Evolutionary conservation across 2,329 filamentous ascomycete genomes (phyloP), one percentile per base, ranked within the genome.

Genomic region (Anthostomella pinea): DNA sequence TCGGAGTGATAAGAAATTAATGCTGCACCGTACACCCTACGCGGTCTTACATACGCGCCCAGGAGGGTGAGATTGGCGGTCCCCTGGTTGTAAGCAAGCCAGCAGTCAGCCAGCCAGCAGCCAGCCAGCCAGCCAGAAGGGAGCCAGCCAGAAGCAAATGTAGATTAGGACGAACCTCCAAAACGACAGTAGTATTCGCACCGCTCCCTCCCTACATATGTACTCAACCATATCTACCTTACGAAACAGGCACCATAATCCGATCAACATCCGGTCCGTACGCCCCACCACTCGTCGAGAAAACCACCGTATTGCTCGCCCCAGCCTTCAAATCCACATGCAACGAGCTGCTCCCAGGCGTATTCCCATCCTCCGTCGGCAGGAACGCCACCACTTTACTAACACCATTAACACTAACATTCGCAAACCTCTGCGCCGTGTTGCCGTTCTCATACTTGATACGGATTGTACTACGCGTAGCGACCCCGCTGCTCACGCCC

Each of bases 361-460:
- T 61, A 17, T 69, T 64, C 0, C 68, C 67, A 24, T 65, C 63
- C 1, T 56, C 58, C 1, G 68, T 67, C 0, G 74, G 73, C 33
- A 81, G 43, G 41, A 83, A 83, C 0, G 78, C 75, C 3, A 80
- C 45, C 11, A 62, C 64, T 49, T 75, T 64, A 0, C 53, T 52
- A 20, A 64, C 65, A 0, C 73, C 77, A 43, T 83, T 82, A 3
- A 83, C 76, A 2, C 59, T 62, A 1, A 82, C 71, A 24, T 67
- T 66, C 0, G 74, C 76, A 51, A 69, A 73, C 17, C 79, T 57
- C 45, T 77, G 68, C 0, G 53, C 53, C 1, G 48, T 67, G 44
- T 83, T 76, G 0, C 75, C 75, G 39, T 82, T 82, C 10, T 68
- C 52, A 50, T 77, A 75, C 46, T 73, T 69, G 35, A 83, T 67